These are phyloP conservation scores for Peniophora sp. DNA, from an alignment of 1,284 basidiomycete species.

Conservation along the genomic window DNA sequence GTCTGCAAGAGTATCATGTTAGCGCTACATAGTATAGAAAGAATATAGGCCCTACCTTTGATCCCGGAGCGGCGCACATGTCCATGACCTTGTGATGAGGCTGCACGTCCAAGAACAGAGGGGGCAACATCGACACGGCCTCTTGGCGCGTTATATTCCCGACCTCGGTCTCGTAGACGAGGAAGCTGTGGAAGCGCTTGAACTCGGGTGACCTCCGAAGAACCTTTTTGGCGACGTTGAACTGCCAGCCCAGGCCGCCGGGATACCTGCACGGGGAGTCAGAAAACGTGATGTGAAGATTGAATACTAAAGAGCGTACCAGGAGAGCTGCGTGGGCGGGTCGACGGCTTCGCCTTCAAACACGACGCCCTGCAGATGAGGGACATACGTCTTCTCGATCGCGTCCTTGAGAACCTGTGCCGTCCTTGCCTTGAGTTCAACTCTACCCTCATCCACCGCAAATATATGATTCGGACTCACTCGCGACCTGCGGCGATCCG, in stretches of 20 bases:
- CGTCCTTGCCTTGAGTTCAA: conserved; percentile 35
- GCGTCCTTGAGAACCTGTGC: conserved; percentile 67
- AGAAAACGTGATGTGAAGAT: conserved; percentile 1
- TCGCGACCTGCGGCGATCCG: conserved; percentile 84
- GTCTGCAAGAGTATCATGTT: conserved; percentile 37
- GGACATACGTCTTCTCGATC: conserved; percentile 74
- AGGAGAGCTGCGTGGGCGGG: conserved; percentile 81
- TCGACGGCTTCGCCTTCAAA: conserved; percentile 74
- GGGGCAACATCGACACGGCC: conserved; percentile 98
- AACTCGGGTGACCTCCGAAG: conserved; percentile 90
- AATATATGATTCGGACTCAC: conserved; percentile 38
- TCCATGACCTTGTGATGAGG: conserved; percentile 93
- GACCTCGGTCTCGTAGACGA: conserved; percentile 97
- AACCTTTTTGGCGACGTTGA: conserved; percentile 87
- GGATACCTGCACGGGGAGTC: conserved; percentile 66
- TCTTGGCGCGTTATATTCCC: conserved; percentile 96
- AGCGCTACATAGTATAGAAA: conserved; percentile 9
- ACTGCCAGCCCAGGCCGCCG: conserved; percentile 89
- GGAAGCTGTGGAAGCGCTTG: conserved; percentile 92
- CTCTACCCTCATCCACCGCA: conserved; percentile 1
- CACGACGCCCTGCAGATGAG: conserved; percentile 63
- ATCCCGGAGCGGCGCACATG: conserved; percentile 99
- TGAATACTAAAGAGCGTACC: conserved; percentile 39
- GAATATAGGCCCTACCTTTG: conserved; percentile 52
- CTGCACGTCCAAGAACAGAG: conserved; percentile 90